phyloP scores from a whole-genome alignment of 768 basidiomycete species.

The Tricholoma bakamatsutake region DNA sequence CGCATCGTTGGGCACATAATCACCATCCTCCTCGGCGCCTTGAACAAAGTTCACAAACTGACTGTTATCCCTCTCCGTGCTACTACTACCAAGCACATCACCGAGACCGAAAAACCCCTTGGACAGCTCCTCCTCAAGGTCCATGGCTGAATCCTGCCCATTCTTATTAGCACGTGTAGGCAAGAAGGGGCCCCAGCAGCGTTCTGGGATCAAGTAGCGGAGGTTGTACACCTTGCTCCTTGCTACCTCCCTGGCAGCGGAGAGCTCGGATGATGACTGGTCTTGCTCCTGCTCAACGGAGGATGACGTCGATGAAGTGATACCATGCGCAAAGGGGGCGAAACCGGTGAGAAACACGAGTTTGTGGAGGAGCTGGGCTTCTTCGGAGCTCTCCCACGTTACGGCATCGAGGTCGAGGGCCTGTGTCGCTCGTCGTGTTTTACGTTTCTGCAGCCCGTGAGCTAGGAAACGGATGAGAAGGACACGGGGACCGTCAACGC shows the following conservation, averaged over 20 bases:
- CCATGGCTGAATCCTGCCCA: not conserved
- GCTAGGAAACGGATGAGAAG: conserved; percentile 21
- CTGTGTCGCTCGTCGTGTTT: conserved; percentile 11
- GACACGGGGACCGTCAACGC: conserved; percentile 27
- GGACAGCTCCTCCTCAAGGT: conserved; percentile 12
- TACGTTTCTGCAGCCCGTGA: conserved; percentile 7
- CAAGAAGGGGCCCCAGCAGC: conserved; percentile 32
- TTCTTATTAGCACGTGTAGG: conserved; percentile 7
- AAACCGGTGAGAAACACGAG: conserved; percentile 42
- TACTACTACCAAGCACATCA: not conserved
- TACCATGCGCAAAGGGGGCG: conserved; percentile 15
- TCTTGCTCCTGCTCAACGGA: not conserved
- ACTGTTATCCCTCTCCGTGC: not conserved
- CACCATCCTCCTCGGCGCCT: not conserved
- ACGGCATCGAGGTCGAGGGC: conserved; percentile 3
- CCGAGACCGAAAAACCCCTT: conserved; percentile 9
- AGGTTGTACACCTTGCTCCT: conserved; percentile 31
- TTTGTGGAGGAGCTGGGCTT: conserved; percentile 33
- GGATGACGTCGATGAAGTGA: not conserved
- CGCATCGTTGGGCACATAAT: conserved; percentile 10
- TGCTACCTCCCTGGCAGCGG: conserved; percentile 23
- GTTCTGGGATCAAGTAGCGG: conserved; percentile 24
- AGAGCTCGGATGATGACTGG: not conserved
- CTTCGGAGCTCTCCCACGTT: conserved; percentile 20
- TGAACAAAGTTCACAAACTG: not conserved